Evolutionary conservation across 768 basidiomycete genomes (phyloP).

Genomic region (Aureoboletus auriporus): DNA sequence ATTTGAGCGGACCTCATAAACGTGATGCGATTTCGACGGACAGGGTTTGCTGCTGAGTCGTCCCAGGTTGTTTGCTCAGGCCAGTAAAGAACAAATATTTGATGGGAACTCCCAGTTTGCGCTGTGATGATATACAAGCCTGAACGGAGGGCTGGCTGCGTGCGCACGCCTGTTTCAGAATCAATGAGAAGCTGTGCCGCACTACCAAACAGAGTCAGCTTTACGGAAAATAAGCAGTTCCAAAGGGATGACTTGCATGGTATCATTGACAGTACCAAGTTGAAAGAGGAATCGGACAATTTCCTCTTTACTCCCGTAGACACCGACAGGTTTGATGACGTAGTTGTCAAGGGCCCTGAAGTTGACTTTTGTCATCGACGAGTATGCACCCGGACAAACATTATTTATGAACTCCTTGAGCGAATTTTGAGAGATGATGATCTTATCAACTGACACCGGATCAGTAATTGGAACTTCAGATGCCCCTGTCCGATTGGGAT

Average conservation of each 20-base stretch:
- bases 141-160: slow-evolving; percentile 17
- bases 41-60: slow-evolving; percentile 41
- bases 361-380: slow-evolving; percentile 51
- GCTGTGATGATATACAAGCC: slow-evolving; percentile 18
- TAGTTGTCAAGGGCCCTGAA: slow-evolving; percentile 48
- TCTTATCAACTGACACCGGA: slow-evolving; percentile 49
- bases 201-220: slow-evolving; percentile 1
- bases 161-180: background rate
- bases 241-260: slow-evolving; percentile 31
- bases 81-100: slow-evolving; percentile 55
- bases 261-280: slow-evolving; percentile 34
- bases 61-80: slow-evolving; percentile 59
- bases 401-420: slow-evolving; percentile 46
- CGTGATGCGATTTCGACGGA: slow-evolving; percentile 50
- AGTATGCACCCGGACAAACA: slow-evolving; percentile 48
- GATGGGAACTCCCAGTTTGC: slow-evolving; percentile 5
- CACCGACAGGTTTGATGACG: slow-evolving; percentile 46
- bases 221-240: background rate
- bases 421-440: slow-evolving; percentile 54
- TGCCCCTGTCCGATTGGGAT: background rate
- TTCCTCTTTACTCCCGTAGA: slow-evolving; percentile 54
- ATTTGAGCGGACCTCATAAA: slow-evolving; percentile 50
- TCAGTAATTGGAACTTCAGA: background rate
- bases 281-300: slow-evolving; percentile 43
- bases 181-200: slow-evolving; percentile 13